Percentiles rank a stretch among this genome's conserved stretches.
phyloP scores from a whole-genome alignment of 2,329 filamentous ascomycete genomes.

The Penicillium palitans region DNA sequence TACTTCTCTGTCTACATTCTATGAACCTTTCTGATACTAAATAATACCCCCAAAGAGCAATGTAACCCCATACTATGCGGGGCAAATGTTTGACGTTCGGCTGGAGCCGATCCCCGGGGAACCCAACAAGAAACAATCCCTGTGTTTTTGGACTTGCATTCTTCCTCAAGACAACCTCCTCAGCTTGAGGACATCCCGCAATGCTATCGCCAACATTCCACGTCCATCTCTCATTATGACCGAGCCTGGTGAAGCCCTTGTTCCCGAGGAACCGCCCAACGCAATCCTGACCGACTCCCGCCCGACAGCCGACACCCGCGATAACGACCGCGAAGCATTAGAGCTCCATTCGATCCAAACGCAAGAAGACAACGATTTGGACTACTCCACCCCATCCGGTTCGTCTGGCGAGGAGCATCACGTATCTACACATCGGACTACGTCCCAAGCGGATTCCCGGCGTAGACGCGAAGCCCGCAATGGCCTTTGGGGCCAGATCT shows the following conservation, averaged over 20 bases:
- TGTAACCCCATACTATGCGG: not conserved
- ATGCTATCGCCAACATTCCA: not conserved
- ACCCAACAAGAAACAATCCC: constrained; percentile 1
- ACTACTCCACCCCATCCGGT: constrained; percentile 30
- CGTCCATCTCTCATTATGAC: constrained; percentile 10
- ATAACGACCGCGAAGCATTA: constrained; percentile 24
- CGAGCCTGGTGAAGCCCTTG: not conserved
- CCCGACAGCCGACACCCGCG: constrained; percentile 10
- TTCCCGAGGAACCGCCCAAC: constrained; percentile 5
- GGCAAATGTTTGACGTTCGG: constrained; percentile 11
- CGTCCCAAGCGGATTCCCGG: constrained; percentile 22
- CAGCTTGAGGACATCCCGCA: not conserved
- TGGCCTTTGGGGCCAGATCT: constrained; percentile 66
- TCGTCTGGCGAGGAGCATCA: constrained; percentile 38
- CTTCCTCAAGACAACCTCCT: not conserved
- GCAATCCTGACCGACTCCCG: constrained; percentile 12
- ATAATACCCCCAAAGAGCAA: not conserved
- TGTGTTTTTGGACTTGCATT: not conserved
- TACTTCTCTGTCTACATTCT: not conserved
- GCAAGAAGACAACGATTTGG: constrained; percentile 26
- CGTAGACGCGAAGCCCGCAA: constrained; percentile 14
- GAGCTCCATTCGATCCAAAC: constrained; percentile 36
- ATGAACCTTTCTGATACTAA: not conserved
- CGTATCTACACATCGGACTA: constrained; percentile 25
- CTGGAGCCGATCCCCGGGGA: constrained; percentile 18